These are phyloP conservation scores for Corniculantispora saksenae DNA, from an alignment of 2,329 filamentous ascomycete species.

Conservation along the genomic window DNA sequence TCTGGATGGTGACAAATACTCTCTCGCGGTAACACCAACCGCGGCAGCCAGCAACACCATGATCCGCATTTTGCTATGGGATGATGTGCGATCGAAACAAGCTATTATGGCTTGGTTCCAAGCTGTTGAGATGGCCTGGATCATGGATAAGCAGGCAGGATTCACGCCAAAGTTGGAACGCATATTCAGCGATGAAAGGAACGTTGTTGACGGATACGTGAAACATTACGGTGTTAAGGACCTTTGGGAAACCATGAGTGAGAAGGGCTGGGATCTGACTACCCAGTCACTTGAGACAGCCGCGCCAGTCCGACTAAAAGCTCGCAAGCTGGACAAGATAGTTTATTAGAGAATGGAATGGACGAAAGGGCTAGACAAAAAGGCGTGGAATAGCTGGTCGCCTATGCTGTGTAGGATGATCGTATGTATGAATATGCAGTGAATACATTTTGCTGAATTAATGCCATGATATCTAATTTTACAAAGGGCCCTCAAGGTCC, in stretches of 20 bases:
- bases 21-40: constrained; percentile 16
- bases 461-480: not conserved
- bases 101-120: constrained; percentile 39
- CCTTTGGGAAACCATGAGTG: constrained; percentile 32
- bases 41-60: constrained; percentile 27
- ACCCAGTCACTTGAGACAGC: constrained; percentile 39
- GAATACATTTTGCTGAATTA: constrained; percentile 17
- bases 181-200: not conserved
- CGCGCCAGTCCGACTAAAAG: constrained; percentile 35
- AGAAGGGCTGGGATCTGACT: constrained; percentile 37
- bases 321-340: constrained; percentile 28
- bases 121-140: constrained; percentile 40
- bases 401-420: not conserved
- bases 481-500: not conserved
- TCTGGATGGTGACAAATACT: constrained; percentile 24
- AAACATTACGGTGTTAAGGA: constrained; percentile 5
- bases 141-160: constrained; percentile 26
- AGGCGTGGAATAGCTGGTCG: not conserved
- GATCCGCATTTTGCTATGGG: constrained; percentile 37
- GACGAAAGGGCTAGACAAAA: not conserved
- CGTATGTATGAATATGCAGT: not conserved
- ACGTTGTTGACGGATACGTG: constrained; percentile 6
- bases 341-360: constrained; percentile 2
- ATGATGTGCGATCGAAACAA: constrained; percentile 30
- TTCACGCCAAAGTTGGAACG: constrained; percentile 4